These are phyloP conservation scores for Atractiella rhizophila DNA, from an alignment of 768 basidiomycete species.

Conservation along the genomic window DNA sequence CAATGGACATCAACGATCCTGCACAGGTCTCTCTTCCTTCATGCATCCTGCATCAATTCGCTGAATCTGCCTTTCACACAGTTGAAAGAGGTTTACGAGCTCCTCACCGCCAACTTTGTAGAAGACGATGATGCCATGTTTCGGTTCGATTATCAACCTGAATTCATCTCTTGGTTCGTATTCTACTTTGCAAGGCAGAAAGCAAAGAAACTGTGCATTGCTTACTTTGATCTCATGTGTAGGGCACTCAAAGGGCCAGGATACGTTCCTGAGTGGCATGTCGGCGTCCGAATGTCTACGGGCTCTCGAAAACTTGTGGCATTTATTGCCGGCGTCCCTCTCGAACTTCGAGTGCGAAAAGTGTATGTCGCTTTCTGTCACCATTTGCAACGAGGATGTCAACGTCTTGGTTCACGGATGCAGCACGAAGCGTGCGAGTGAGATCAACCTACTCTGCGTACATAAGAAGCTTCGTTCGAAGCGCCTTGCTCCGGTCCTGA, in stretches of 20 bases:
- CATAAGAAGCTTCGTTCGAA: constrained; percentile 95
- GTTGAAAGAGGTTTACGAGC: constrained; percentile 74
- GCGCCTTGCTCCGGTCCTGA: constrained; percentile 77
- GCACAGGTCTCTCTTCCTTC: constrained; percentile 32
- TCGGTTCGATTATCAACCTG: constrained; percentile 81
- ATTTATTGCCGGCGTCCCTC: constrained; percentile 80
- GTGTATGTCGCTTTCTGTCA: constrained; percentile 32
- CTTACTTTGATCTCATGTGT: neutral
- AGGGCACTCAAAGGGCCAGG: constrained; percentile 92
- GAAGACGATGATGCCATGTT: constrained; percentile 92
- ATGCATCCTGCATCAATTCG: neutral
- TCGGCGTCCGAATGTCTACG: constrained; percentile 57
- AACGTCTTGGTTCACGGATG: neutral
- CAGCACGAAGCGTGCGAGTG: constrained; percentile 46
- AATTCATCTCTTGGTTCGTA: constrained; percentile 65
- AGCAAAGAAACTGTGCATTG: neutral
- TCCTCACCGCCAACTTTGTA: constrained; percentile 79
- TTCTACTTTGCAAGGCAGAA: neutral
- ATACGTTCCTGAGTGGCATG: constrained; percentile 78
- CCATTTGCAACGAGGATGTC: neutral
- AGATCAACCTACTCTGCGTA: constrained; percentile 92
- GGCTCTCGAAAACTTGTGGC: constrained; percentile 71
- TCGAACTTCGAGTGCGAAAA: constrained; percentile 55
- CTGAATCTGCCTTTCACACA: constrained; percentile 19
- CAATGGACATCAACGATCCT: constrained; percentile 49